Conservation (phyloP, 108 stramenopile genomes). For the Cyclotella cryptica region DNA sequence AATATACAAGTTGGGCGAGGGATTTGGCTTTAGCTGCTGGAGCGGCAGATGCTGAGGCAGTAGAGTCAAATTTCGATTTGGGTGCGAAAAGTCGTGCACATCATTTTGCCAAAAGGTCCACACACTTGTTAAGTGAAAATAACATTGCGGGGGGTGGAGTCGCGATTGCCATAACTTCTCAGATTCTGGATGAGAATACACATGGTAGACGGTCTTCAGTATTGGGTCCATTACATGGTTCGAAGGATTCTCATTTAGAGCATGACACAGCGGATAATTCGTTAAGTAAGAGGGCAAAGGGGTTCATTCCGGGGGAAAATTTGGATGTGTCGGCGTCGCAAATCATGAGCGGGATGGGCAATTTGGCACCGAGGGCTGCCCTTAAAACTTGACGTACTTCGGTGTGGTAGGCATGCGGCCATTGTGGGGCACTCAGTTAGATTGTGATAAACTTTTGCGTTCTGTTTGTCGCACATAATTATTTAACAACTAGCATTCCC, state of each 20-base stretch:
- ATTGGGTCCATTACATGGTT: not conserved
- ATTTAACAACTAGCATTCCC: too few relatives aligned
- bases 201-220: conserved; percentile 14
- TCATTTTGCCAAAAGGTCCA: conserved; percentile 41
- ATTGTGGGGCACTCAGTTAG: too few relatives aligned
- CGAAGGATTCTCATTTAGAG: conserved; percentile 11
- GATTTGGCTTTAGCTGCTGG: conserved; percentile 83
- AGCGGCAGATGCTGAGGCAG: conserved; percentile 82
- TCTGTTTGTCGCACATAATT: too few relatives aligned
- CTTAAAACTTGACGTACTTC: too few relatives aligned
- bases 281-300: conserved; percentile 41
- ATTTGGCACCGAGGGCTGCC: too few relatives aligned
- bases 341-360: too few relatives aligned
- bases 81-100: conserved; percentile 38
- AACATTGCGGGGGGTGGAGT: conserved; percentile 34
- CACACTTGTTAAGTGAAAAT: not conserved
- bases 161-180: conserved; percentile 46
- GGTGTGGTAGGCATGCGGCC: too few relatives aligned
- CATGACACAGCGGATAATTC: conserved; percentile 5
- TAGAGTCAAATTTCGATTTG: conserved; percentile 65
- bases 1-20: conserved; percentile 85
- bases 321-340: not conserved
- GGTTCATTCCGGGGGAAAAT: conserved; percentile 32
- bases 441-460: too few relatives aligned
- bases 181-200: conserved; percentile 50